Conservation (phyloP, 192 early-diverging fungal species). For the Polychytrium aggregatum region DNA sequence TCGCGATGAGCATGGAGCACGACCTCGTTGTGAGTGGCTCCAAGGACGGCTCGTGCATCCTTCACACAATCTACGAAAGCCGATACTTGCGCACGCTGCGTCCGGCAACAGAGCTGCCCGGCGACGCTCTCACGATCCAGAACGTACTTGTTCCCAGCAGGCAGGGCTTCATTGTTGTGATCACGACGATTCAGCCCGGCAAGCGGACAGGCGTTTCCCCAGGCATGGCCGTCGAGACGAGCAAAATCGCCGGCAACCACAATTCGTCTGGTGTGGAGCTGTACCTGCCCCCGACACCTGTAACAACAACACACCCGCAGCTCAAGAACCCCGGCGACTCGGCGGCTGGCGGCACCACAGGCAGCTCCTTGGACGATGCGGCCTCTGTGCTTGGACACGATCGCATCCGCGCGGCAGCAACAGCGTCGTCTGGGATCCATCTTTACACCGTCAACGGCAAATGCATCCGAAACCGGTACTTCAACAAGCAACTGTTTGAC, state of each 20-base stretch:
- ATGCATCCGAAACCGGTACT: conserved; percentile 5
- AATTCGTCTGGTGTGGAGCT: background rate
- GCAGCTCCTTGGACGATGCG: background rate
- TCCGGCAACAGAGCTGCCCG: conserved; percentile 6
- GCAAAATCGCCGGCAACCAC: background rate
- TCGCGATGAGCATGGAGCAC: conserved; percentile 23
- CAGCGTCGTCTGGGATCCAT: conserved; percentile 13
- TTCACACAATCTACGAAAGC: conserved; percentile 22
- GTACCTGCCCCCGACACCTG: background rate
- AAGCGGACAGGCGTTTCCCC: background rate
- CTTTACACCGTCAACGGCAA: conserved; percentile 24
- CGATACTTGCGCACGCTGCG: conserved; percentile 22
- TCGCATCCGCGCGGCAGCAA: conserved; percentile 1
- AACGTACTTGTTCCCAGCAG: conserved; percentile 8
- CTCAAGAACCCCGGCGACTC: background rate
- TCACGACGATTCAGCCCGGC: conserved; percentile 6
- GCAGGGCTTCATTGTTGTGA: conserved; percentile 13
- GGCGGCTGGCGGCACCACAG: background rate
- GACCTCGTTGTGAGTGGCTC: conserved; percentile 34
- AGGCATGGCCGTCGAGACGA: background rate
- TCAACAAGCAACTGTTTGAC: conserved; percentile 9
- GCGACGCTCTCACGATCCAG: conserved; percentile 8
- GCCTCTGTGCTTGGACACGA: background rate
- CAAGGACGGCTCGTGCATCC: conserved; percentile 31
- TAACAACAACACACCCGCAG: background rate